phyloP scores from a whole-genome alignment of 352 stramenopile species.

The Globisporangium mamillatum region DNA sequence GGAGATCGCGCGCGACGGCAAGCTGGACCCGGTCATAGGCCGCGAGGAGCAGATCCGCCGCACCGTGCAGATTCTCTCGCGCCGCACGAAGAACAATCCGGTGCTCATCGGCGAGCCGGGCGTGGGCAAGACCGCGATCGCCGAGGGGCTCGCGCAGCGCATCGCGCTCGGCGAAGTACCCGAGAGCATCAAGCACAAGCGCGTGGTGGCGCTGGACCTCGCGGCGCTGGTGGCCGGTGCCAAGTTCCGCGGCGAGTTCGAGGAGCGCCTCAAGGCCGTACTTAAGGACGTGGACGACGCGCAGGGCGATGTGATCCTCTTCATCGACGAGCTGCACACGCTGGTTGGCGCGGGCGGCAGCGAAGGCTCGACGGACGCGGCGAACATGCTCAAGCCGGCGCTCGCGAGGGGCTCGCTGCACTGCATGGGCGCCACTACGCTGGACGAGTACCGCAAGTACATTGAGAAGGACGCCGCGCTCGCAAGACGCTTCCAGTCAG shows the following conservation, averaged over 20 bases:
- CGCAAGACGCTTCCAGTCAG: constrained; percentile 96
- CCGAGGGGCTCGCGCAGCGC: constrained; percentile 93
- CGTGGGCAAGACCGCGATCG: constrained; percentile 96
- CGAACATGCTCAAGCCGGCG: constrained; percentile 98
- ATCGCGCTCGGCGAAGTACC: constrained; percentile 94
- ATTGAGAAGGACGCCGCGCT: constrained; percentile 99
- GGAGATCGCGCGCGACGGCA: constrained; percentile 88
- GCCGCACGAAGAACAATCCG: constrained; percentile 98
- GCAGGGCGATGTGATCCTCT: constrained; percentile 96
- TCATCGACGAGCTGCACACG: constrained; percentile 98
- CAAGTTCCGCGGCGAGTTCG: constrained; percentile 98
- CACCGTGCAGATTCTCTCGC: constrained; percentile 94
- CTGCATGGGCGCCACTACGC: constrained; percentile 97
- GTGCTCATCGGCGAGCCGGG: constrained; percentile 95
- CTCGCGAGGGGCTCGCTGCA: constrained; percentile 95
- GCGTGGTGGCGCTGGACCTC: constrained; percentile 95
- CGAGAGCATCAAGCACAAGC: constrained; percentile 87
- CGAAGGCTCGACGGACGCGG: constrained; percentile 94
- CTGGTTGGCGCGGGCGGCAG: constrained; percentile 93
- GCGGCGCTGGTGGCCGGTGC: constrained; percentile 95
- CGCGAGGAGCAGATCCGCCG: constrained; percentile 96
- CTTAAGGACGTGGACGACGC: constrained; percentile 93
- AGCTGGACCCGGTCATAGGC: constrained; percentile 98
- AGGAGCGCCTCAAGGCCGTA: constrained; percentile 97
- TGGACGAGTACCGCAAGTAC: constrained; percentile 97